Evolutionary conservation across 345 rosid genomes (phyloP).

Genomic region (Eutrema heterophyllum): DNA sequence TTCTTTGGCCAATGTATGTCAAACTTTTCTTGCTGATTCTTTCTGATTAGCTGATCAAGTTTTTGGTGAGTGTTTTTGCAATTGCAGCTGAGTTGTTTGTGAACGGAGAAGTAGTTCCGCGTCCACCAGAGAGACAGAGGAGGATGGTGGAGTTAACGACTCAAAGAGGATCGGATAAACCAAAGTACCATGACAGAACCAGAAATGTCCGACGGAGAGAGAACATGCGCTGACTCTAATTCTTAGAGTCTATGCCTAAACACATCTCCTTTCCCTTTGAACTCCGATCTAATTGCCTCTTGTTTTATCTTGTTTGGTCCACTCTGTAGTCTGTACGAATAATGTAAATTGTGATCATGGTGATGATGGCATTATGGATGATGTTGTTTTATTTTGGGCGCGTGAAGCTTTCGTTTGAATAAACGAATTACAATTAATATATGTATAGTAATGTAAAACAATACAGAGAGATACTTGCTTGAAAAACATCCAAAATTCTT

Average conservation of each 20-base stretch:
- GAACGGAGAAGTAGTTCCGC: conserved; percentile 84
- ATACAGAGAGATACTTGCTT: neutral
- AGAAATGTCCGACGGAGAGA: conserved; percentile 74
- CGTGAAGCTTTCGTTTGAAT: neutral
- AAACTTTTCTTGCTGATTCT: neutral
- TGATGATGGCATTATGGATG: neutral
- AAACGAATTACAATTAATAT: too few species aligned
- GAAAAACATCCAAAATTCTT: conserved; percentile 1
- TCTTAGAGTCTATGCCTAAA: neutral
- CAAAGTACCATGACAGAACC: conserved; percentile 55
- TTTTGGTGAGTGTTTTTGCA: neutral
- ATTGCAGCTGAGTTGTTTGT: conserved; percentile 83
- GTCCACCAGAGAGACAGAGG: conserved; percentile 91
- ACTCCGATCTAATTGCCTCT: neutral
- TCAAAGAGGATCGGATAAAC: conserved; percentile 77
- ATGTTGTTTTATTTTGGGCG: neutral
- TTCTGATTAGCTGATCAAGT: neutral
- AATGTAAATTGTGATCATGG: conserved; percentile 5
- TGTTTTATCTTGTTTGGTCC: neutral
- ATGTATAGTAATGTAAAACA: neutral
- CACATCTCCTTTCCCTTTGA: neutral
- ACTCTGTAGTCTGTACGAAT: conserved; percentile 1
- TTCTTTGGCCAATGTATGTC: neutral
- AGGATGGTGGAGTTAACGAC: conserved; percentile 74
- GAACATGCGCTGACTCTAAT: conserved; percentile 32